Evolutionary conservation across 495 filamentous ascomycete species (phyloP).

Genomic region (Acidiella bohemica): DNA sequence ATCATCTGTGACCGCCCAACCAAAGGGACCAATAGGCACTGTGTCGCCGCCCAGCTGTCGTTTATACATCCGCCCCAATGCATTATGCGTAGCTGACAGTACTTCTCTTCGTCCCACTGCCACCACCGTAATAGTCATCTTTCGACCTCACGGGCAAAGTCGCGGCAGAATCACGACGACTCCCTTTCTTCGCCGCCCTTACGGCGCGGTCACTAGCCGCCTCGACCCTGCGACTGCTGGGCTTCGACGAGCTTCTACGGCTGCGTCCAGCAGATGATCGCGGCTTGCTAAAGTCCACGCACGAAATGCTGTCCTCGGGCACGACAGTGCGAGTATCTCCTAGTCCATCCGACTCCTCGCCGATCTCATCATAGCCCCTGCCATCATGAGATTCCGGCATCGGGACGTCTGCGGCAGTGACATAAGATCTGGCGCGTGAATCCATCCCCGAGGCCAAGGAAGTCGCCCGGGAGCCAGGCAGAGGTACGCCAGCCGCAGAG

Average conservation of each 20-base stretch:
- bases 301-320: conserved; percentile 29
- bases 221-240: conserved; percentile 16
- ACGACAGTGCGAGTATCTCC: conserved; percentile 25
- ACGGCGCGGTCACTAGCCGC: conserved; percentile 22
- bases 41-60: conserved; percentile 2
- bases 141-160: conserved; percentile 20
- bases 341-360: conserved; percentile 19
- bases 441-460: not conserved
- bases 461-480: not conserved
- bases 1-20: no score
- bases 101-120: conserved; percentile 18
- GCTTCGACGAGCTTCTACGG: not conserved
- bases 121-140: conserved; percentile 17
- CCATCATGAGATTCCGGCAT: conserved; percentile 12
- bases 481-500: conserved; percentile 1
- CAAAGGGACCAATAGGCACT: not conserved
- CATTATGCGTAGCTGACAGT: conserved; percentile 14
- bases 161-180: conserved; percentile 9
- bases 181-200: conserved; percentile 12
- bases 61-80: not conserved
- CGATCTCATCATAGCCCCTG: conserved; percentile 17
- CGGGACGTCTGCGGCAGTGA: conserved; percentile 13
- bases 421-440: conserved; percentile 6
- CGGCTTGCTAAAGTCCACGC: conserved; percentile 17
- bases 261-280: not conserved